These are phyloP conservation scores for Saccharum spontaneum DNA, from an alignment of 176 grass and related monocot species.

Conservation along the genomic window DNA sequence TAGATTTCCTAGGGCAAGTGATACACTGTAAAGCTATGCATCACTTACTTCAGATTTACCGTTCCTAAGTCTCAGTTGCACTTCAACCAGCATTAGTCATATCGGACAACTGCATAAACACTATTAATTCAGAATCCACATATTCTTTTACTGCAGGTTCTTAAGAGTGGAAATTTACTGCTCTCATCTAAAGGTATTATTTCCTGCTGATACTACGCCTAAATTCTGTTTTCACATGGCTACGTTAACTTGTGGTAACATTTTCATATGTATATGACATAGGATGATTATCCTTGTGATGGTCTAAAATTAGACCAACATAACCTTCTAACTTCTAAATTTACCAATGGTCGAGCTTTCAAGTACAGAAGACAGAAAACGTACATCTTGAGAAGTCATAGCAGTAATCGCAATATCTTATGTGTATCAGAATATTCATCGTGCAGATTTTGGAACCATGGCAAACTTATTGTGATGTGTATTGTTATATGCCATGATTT, in stretches of 20 bases:
- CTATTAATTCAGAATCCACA: conserved; percentile 27
- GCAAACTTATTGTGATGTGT: conserved; percentile 9
- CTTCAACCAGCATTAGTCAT: conserved; percentile 8
- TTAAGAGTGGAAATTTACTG: conserved; percentile 82
- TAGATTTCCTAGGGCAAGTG: conserved; percentile 19
- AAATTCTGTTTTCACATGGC: conserved; percentile 34
- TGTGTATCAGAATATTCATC: neutral
- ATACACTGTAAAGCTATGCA: conserved; percentile 11
- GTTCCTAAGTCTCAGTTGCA: conserved; percentile 8
- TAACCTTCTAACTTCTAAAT: neutral
- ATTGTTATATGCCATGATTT: conserved; percentile 13
- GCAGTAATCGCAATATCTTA: conserved; percentile 3
- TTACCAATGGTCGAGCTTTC: conserved; percentile 19
- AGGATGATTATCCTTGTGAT: conserved; percentile 32
- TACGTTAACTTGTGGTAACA: conserved; percentile 20
- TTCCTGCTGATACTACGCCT: neutral
- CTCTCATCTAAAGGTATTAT: conserved; percentile 87
- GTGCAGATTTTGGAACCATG: conserved; percentile 23
- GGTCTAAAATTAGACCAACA: conserved; percentile 10
- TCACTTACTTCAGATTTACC: conserved; percentile 32
- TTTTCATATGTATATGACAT: conserved; percentile 17
- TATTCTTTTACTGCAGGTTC: conserved; percentile 54
- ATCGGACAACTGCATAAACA: neutral
- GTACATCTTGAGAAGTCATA: conserved; percentile 7
- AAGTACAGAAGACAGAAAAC: conserved; percentile 16